These are phyloP conservation scores for Quambalaria eucalypti DNA, from an alignment of 1,284 basidiomycete species.

Conservation along the genomic window DNA sequence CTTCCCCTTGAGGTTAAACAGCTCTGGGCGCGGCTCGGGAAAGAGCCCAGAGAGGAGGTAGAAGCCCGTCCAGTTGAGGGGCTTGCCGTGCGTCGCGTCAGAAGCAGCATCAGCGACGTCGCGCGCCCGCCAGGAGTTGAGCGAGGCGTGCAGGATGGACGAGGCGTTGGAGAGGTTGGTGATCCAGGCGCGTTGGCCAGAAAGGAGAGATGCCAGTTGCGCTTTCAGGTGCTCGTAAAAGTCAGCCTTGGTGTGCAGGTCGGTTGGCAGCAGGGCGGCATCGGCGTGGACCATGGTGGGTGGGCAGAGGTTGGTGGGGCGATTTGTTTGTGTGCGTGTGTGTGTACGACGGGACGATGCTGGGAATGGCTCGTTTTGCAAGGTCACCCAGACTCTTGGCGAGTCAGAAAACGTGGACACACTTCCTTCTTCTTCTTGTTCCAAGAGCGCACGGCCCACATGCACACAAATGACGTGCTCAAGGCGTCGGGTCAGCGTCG, in stretches of 20 bases:
- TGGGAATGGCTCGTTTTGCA: too few relatives aligned
- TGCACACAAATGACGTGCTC: too few relatives aligned
- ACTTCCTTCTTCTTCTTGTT: too few relatives aligned
- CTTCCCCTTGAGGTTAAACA: background rate
- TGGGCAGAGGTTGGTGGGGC: too few relatives aligned
- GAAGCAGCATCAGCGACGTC: background rate
- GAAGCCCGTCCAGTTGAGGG: conserved; percentile 48
- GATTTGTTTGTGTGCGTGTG: too few relatives aligned
- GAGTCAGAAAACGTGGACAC: too few relatives aligned
- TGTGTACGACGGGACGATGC: too few relatives aligned
- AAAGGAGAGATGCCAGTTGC: conserved; percentile 37
- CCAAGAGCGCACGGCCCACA: too few relatives aligned
- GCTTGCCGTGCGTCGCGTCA: conserved; percentile 11
- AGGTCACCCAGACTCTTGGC: too few relatives aligned
- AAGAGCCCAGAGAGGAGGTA: conserved; percentile 47
- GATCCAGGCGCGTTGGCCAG: conserved; percentile 36
- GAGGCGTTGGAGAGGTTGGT: conserved; percentile 39
- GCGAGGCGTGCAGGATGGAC: conserved; percentile 33
- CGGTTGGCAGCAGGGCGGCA: conserved; percentile 67
- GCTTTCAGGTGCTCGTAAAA: conserved; percentile 47
- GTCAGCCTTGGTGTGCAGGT: conserved; percentile 29
- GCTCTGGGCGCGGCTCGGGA: conserved; percentile 13
- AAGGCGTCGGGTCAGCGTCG: too few relatives aligned
- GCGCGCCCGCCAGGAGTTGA: conserved; percentile 37
- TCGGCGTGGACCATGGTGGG: conserved; percentile 24